These are phyloP conservation scores for Penicillium soppii DNA, from an alignment of 495 filamentous ascomycete species.

Conservation along the genomic window DNA sequence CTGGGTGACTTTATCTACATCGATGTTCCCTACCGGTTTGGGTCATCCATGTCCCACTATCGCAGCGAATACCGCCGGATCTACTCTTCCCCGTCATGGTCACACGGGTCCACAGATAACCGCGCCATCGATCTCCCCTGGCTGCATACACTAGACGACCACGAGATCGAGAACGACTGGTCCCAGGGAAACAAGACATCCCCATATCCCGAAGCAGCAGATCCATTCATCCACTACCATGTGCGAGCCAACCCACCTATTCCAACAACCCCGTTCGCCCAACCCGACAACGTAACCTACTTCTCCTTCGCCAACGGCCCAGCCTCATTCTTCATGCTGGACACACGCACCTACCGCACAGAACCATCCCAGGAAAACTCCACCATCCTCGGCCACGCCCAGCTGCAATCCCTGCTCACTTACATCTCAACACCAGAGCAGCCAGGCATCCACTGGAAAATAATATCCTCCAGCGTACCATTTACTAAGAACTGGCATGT, in stretches of 20 bases:
- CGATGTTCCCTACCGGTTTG: conserved; percentile 81
- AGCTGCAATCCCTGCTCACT: conserved; percentile 73
- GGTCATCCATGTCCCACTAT: conserved; percentile 69
- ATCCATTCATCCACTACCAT: conserved; percentile 87
- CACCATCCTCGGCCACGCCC: conserved; percentile 80
- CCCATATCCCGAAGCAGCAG: conserved; percentile 71
- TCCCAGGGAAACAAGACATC: conserved; percentile 65
- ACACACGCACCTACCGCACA: conserved; percentile 83
- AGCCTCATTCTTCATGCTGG: conserved; percentile 90
- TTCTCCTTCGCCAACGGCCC: conserved; percentile 86
- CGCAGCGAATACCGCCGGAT: conserved; percentile 89
- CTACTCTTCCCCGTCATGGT: conserved; percentile 91
- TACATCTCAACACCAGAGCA: conserved; percentile 72
- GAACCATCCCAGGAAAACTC: conserved; percentile 62
- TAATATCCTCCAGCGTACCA: conserved; percentile 81
- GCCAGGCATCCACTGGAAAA: conserved; percentile 85
- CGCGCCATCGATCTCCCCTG: conserved; percentile 69
- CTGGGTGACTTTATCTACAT: conserved; percentile 99
- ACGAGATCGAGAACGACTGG: conserved; percentile 96
- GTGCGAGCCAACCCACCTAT: conserved; percentile 76
- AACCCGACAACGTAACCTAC: conserved; percentile 64
- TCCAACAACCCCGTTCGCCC: conserved; percentile 36
- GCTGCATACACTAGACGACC: conserved; percentile 95
- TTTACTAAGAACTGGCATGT: conserved; percentile 97
- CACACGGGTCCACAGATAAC: conserved; percentile 43